Evolutionary conservation across 1,284 basidiomycete genomes (phyloP).

Genomic region (Kwoniella shivajii): DNA sequence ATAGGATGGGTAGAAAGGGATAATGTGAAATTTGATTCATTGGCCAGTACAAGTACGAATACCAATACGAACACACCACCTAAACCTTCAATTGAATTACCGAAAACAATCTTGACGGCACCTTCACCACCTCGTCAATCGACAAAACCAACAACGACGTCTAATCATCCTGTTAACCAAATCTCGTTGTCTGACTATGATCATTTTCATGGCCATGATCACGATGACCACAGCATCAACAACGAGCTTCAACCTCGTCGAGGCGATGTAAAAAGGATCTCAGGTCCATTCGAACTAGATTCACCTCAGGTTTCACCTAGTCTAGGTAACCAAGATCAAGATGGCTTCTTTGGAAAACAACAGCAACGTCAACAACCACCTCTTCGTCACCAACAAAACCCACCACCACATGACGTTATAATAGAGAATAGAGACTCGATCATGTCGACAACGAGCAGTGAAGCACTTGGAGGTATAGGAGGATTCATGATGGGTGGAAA

Average conservation of each 20-base stretch:
- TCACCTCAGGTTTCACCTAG: conserved; percentile 23
- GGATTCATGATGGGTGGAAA: conserved; percentile 41
- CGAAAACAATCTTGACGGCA: conserved; percentile 21
- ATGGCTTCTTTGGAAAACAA: conserved; percentile 3
- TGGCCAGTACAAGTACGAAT: conserved; percentile 16
- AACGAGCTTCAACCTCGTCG: not conserved
- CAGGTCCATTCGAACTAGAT: conserved; percentile 43
- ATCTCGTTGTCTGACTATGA: not conserved
- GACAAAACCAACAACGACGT: conserved; percentile 20
- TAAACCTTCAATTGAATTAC: not conserved
- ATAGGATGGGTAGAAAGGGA: conserved; percentile 74
- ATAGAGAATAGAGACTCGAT: conserved; percentile 21
- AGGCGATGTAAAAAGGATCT: conserved; percentile 20
- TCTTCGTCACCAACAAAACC: too few species aligned
- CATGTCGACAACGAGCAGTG: conserved; percentile 35
- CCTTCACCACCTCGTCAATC: conserved; percentile 29
- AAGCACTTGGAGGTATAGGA: conserved; percentile 36
- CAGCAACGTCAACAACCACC: not conserved
- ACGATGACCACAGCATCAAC: not conserved
- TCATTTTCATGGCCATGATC: not conserved
- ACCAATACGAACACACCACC: not conserved
- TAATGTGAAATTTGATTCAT: conserved; percentile 64
- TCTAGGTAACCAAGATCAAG: not conserved
- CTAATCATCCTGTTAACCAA: conserved; percentile 25
- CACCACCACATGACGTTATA: too few species aligned